Conservation (phyloP, 164 flowering plant species). For the Aristolochia californica region DNA sequence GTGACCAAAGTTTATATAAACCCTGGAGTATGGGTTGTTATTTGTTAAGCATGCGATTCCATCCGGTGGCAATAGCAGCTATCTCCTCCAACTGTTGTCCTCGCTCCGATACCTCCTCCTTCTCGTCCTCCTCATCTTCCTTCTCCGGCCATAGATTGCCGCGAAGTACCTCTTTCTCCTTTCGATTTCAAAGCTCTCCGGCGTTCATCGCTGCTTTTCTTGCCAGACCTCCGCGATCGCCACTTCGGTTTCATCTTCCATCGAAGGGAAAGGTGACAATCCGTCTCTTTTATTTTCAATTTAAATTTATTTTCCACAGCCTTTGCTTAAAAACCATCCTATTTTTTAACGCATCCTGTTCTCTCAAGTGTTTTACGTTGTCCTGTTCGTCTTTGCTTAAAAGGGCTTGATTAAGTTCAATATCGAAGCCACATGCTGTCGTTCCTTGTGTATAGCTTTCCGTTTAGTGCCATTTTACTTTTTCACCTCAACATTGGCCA, state of each 20-base stretch:
- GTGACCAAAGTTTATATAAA: background rate
- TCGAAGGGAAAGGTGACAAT: slow-evolving; percentile 20
- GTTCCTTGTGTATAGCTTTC: too few relatives aligned
- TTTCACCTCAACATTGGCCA: too few relatives aligned
- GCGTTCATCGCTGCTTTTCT: slow-evolving; percentile 22
- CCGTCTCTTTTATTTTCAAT: background rate
- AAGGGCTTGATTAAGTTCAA: too few relatives aligned
- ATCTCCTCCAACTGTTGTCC: slow-evolving; percentile 22
- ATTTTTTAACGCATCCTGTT: background rate
- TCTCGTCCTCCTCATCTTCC: slow-evolving; percentile 18
- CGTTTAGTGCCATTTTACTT: too few relatives aligned
- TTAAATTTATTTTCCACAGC: background rate
- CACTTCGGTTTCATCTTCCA: slow-evolving; percentile 23
- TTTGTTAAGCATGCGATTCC: too few relatives aligned
- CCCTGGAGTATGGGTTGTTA: background rate
- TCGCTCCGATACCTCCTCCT: slow-evolving; percentile 24
- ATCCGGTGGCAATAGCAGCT: slow-evolving; percentile 19
- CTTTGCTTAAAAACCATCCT: background rate
- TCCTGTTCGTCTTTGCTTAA: too few relatives aligned
- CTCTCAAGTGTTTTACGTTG: too few relatives aligned
- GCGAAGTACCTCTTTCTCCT: slow-evolving; percentile 2
- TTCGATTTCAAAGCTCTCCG: slow-evolving; percentile 8
- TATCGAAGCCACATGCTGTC: too few relatives aligned
- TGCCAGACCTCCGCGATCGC: slow-evolving; percentile 31
- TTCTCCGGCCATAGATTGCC: slow-evolving; percentile 18